Conservation (phyloP, 352 stramenopile genomes). For the Phytophthora foliorum region DNA sequence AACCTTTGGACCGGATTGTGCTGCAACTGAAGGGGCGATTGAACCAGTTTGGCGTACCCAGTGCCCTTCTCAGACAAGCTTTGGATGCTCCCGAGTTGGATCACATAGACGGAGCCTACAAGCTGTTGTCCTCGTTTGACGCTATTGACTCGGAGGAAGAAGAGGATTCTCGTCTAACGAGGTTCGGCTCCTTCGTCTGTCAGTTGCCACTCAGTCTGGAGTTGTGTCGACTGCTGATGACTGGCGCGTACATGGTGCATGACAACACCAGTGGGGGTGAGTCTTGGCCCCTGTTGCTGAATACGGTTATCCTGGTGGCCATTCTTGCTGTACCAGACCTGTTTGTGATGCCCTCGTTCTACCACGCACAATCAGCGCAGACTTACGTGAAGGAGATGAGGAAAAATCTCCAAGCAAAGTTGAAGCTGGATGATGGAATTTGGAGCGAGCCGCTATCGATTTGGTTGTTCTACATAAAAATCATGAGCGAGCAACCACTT, state of each 20-base stretch:
- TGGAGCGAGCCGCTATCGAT: conserved; percentile 86
- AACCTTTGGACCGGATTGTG: conserved; percentile 84
- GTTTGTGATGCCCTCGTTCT: conserved; percentile 85
- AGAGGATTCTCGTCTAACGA: conserved; percentile 66
- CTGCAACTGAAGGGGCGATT: conserved; percentile 82
- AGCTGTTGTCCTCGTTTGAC: conserved; percentile 72
- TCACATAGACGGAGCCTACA: conserved; percentile 85
- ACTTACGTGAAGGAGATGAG: conserved; percentile 86
- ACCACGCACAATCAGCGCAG: conserved; percentile 68
- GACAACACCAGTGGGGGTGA: conserved; percentile 32
- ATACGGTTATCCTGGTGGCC: conserved; percentile 74
- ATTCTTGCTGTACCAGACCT: conserved; percentile 77
- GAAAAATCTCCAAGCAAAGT: conserved; percentile 71
- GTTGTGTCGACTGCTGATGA: conserved; percentile 80
- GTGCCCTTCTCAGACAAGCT: conserved; percentile 70
- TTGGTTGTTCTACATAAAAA: conserved; percentile 77
- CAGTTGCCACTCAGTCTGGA: conserved; percentile 82
- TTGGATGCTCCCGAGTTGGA: conserved; percentile 73
- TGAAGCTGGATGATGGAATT: conserved; percentile 61
- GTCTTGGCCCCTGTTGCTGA: conserved; percentile 55
- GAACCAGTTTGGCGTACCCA: conserved; percentile 76
- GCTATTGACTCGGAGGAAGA: conserved; percentile 75
- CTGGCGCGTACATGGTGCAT: conserved; percentile 55
- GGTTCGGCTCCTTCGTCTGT: conserved; percentile 84
- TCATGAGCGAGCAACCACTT: conserved; percentile 56